phyloP scores from a whole-genome alignment of 495 filamentous ascomycete genomes.

The Astrothelium macrocarpum region DNA sequence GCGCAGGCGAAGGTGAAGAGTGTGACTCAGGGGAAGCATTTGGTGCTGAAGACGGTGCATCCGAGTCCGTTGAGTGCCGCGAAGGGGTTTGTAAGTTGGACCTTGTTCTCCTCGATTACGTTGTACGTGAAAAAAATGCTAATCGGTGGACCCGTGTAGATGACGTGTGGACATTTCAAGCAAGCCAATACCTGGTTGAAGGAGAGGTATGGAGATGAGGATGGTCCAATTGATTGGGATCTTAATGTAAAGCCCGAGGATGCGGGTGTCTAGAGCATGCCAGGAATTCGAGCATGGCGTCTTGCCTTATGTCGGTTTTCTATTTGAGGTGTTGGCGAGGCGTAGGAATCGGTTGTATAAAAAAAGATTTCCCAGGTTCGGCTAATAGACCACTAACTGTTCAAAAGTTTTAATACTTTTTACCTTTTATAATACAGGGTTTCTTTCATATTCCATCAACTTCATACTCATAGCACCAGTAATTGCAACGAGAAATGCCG shows the following conservation, averaged over 20 bases:
- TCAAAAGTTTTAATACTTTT: too few relatives aligned
- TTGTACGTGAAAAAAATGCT: not conserved
- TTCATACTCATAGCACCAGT: too few relatives aligned
- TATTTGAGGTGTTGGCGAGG: not conserved
- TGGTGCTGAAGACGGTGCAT: conserved; percentile 75
- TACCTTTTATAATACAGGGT: too few relatives aligned
- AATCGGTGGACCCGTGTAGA: conserved; percentile 35
- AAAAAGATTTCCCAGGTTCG: too few relatives aligned
- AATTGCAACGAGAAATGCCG: too few relatives aligned
- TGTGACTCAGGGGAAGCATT: conserved; percentile 61
- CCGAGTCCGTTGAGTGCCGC: conserved; percentile 79
- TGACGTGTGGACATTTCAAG: conserved; percentile 78
- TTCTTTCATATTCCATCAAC: too few relatives aligned
- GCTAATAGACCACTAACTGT: too few relatives aligned
- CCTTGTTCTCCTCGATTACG: not conserved
- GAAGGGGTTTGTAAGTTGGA: conserved; percentile 54
- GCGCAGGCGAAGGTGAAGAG: conserved; percentile 64
- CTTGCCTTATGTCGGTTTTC: not conserved
- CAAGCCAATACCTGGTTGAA: conserved; percentile 84
- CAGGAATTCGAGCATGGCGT: not conserved
- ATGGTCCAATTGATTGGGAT: conserved; percentile 79
- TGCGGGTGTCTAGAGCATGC: conserved; percentile 22
- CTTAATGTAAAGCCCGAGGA: conserved; percentile 42
- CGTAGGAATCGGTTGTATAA: too few relatives aligned
- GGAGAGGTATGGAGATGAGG: conserved; percentile 62